These are phyloP conservation scores for Nigrospora osmanthi DNA, from an alignment of 2,329 filamentous ascomycete genomes.

Conservation along the genomic window DNA sequence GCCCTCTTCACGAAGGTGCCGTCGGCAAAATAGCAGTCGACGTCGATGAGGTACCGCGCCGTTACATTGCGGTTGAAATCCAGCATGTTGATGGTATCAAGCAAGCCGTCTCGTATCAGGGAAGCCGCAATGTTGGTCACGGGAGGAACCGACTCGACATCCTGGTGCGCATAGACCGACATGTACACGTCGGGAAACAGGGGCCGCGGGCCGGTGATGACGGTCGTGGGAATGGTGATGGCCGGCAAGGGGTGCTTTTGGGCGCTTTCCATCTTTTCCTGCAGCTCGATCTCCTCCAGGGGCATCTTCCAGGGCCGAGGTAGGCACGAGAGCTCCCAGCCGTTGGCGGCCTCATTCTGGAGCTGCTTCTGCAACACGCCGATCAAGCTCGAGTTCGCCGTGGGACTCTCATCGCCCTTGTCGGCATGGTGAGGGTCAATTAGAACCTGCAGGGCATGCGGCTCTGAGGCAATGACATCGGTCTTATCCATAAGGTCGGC, in stretches of 20 bases:
- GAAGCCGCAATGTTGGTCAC: constrained; percentile 70
- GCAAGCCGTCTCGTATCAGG: constrained; percentile 74
- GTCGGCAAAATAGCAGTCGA: constrained; percentile 89
- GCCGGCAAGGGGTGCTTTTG: constrained; percentile 72
- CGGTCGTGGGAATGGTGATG: constrained; percentile 66
- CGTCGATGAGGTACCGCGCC: constrained; percentile 83
- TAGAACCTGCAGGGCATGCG: constrained; percentile 74
- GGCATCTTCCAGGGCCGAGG: constrained; percentile 62
- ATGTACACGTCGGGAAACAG: constrained; percentile 91
- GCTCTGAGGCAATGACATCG: constrained; percentile 85
- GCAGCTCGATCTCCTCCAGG: constrained; percentile 50
- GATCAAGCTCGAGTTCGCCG: constrained; percentile 62
- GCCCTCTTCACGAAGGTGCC: constrained; percentile 90
- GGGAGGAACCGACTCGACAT: constrained; percentile 80
- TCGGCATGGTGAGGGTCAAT: constrained; percentile 77
- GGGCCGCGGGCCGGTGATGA: constrained; percentile 65
- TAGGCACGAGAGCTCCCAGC: constrained; percentile 67
- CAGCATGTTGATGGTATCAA: constrained; percentile 89
- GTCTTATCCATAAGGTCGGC: constrained; percentile 83
- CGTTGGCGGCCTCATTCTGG: constrained; percentile 63
- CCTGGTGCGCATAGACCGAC: constrained; percentile 83
- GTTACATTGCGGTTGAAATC: constrained; percentile 86
- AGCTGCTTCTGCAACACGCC: constrained; percentile 81
- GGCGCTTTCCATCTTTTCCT: constrained; percentile 48
- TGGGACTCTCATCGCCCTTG: constrained; percentile 53